phyloP scores from a whole-genome alignment of 192 early-diverging fungal genomes.

The Backusella sp. region DNA sequence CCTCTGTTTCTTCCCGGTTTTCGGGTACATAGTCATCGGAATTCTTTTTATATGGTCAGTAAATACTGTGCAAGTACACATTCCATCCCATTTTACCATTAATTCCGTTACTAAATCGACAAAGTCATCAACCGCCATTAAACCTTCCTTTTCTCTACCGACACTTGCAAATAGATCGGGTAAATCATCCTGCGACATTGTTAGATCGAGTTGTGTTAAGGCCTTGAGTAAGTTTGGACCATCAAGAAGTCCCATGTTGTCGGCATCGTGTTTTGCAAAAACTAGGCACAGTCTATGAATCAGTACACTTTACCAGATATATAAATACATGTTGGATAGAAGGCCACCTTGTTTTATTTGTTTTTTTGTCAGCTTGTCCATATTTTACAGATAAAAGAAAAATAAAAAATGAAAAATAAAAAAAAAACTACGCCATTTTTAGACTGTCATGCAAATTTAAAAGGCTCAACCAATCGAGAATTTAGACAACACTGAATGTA shows the following conservation, averaged over 20 bases:
- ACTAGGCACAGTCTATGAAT: background rate
- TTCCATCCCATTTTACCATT: slow-evolving; percentile 1
- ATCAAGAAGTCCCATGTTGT: background rate
- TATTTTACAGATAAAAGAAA: background rate
- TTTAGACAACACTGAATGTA: no score
- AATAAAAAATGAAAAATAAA: no score
- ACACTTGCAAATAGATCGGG: slow-evolving; percentile 9
- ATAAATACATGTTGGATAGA: background rate
- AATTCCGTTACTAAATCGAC: slow-evolving; percentile 1
- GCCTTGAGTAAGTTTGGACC: background rate
- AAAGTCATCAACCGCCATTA: background rate
- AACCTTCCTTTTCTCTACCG: background rate
- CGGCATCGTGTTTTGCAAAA: background rate
- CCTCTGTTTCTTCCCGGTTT: background rate
- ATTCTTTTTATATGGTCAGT: background rate
- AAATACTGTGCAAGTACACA: background rate
- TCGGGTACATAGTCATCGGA: background rate
- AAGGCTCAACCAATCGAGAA: background rate
- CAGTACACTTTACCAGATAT: background rate
- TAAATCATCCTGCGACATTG: slow-evolving; percentile 3
- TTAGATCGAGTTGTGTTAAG: background rate
- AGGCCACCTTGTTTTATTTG: background rate
- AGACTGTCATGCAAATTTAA: background rate
- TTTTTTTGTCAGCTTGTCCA: background rate
- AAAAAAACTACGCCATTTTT: background rate